phyloP scores from a whole-genome alignment of 2,329 filamentous ascomycete species.

The Lachnellula occidentalis region DNA sequence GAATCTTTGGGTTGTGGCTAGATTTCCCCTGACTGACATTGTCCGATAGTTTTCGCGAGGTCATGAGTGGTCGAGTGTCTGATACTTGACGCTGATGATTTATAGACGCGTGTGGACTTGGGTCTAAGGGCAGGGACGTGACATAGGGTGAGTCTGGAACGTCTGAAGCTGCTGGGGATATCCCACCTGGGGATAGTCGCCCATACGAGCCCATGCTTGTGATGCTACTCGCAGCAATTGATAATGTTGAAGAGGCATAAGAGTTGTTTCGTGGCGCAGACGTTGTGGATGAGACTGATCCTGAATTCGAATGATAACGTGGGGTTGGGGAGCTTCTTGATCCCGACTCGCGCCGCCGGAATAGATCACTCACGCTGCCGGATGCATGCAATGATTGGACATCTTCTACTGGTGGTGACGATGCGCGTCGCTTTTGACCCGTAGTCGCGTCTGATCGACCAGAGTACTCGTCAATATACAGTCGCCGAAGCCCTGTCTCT shows the following conservation, averaged over 20 bases:
- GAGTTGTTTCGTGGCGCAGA: slow-evolving; percentile 57
- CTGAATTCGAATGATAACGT: slow-evolving; percentile 50
- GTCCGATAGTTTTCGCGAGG: slow-evolving; percentile 43
- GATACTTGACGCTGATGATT: slow-evolving; percentile 32
- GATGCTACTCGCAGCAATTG: slow-evolving; percentile 55
- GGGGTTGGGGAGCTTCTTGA: slow-evolving; percentile 49
- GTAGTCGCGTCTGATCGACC: slow-evolving; percentile 32
- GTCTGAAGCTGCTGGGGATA: slow-evolving; percentile 41
- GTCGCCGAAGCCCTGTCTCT: slow-evolving; percentile 44
- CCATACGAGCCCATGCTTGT: slow-evolving; percentile 60
- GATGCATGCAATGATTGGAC: slow-evolving; percentile 29
- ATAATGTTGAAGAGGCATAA: slow-evolving; percentile 55
- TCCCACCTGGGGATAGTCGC: slow-evolving; percentile 52
- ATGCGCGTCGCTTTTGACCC: slow-evolving; percentile 59
- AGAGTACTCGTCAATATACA: slow-evolving; percentile 49
- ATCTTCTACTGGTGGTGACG: slow-evolving; percentile 52
- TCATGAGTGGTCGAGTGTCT: slow-evolving; percentile 35
- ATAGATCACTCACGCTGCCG: slow-evolving; percentile 31
- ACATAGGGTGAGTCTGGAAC: slow-evolving; percentile 48
- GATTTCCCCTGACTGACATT: slow-evolving; percentile 34
- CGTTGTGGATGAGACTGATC: slow-evolving; percentile 61
- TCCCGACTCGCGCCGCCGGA: slow-evolving; percentile 40
- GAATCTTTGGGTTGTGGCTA: slow-evolving; percentile 45
- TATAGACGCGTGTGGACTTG: slow-evolving; percentile 33
- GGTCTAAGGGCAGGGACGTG: slow-evolving; percentile 38